Evolutionary conservation across 768 basidiomycete genomes (phyloP), one percentile per base, ranked within the genome.

Genomic region (Coprinellus micaceus): DNA sequence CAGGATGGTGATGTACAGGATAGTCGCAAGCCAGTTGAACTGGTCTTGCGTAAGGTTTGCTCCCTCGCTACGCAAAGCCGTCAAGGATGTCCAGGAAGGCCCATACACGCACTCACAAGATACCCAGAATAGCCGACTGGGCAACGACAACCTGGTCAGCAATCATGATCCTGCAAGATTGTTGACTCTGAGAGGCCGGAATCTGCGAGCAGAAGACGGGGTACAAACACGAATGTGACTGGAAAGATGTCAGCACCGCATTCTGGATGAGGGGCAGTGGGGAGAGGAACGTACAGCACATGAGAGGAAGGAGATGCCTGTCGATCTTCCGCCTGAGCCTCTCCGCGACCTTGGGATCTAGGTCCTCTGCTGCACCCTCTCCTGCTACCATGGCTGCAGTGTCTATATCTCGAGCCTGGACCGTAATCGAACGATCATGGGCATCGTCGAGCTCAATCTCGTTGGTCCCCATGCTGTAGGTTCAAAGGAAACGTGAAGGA

Each of bases 91-190:
- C n/a, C n/a, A 11, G 19, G 53, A 37, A 24, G 19, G 49, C 4
- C 10, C 3, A 30, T n/a, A n/a, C n/a, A 13, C 21, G 17, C 41
- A 59, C 78, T 58, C 33, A 85, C 88, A 73, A 71, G 62, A 89
- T 89, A 1, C 88, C 88, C 43, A 90, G 75, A 59, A 89, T 87
- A 1, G 88, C 82, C 0, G 85, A 64, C 56, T 77, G 82, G 1
- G 85, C 86, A 3, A 89, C 71, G 0, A 87, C 89, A 0, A 82
- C 84, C 69, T 88, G 88, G 60, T 89, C 88, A 84, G 88, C 88
- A 58, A 84, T 88, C 64, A 89, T 86, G n/a, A 89, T 77, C 80
- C 87, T 84, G 57, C n/a, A 54, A 3, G n/a, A 21, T 9, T 17
- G 15, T 45, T 15, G 24, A 52, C 22, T 9, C 45, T 36, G 7